Conservation (phyloP, 2,329 filamentous ascomycete genomes). For the Xylariaceae sp. region DNA sequence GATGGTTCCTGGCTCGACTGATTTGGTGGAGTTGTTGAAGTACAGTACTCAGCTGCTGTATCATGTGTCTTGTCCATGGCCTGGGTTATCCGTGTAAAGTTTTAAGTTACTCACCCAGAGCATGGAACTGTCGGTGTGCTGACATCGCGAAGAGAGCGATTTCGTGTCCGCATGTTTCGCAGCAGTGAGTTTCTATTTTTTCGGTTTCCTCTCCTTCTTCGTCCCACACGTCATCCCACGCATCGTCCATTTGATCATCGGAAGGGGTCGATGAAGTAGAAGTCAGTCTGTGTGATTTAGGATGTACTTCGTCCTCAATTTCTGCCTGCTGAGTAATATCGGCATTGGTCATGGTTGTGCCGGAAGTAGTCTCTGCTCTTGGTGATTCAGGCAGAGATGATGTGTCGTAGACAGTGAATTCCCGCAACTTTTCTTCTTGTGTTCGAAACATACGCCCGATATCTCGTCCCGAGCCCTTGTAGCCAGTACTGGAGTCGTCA, state of each 20-base stretch:
- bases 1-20: too few species aligned
- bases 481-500: constrained; percentile 42
- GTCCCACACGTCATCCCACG: constrained; percentile 1
- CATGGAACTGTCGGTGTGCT: constrained; percentile 56
- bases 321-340: too few species aligned
- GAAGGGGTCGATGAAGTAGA: neutral
- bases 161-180: constrained; percentile 49
- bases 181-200: constrained; percentile 36
- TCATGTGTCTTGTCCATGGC: too few species aligned
- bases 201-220: constrained; percentile 18
- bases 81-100: too few species aligned
- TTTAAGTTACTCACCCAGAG: constrained; percentile 30
- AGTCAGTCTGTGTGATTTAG: neutral
- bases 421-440: constrained; percentile 67
- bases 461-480: constrained; percentile 63
- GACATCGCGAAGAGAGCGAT: constrained; percentile 58
- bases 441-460: constrained; percentile 79
- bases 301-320: too few species aligned
- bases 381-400: constrained; percentile 9
- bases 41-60: neutral
- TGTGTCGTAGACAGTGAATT: constrained; percentile 59
- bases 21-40: too few species aligned
- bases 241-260: neutral
- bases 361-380: neutral
- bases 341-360: neutral